Conservation (phyloP, 2,329 filamentous ascomycete species). For the Hypocrella siamensis region DNA sequence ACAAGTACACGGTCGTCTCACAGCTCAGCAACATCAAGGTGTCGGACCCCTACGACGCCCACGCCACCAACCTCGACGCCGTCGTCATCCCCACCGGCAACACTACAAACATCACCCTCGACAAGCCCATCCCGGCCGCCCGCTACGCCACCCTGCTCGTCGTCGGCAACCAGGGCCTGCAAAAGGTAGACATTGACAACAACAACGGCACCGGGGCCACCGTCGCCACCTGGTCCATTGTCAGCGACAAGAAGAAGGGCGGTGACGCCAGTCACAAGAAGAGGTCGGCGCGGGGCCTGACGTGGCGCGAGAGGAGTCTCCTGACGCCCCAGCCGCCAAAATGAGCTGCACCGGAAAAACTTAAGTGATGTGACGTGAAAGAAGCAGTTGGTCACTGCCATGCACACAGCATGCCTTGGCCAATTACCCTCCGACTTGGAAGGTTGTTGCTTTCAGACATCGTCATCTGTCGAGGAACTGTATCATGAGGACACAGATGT, state of each 20-base stretch:
- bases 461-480: no score
- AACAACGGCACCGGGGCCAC: constrained; percentile 8
- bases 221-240: constrained; percentile 8
- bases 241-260: constrained; percentile 2
- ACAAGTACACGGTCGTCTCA: constrained; percentile 3
- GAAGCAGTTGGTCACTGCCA: no score
- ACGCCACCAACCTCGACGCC: constrained; percentile 1
- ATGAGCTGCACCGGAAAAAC: no score
- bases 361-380: no score
- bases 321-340: no score
- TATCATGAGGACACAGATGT: no score
- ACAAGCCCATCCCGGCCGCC: constrained; percentile 2
- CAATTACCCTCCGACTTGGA: no score
- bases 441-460: no score
- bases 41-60: constrained; percentile 5
- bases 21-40: constrained; percentile 3
- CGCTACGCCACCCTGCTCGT: constrained; percentile 8
- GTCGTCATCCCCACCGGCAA: constrained; percentile 7
- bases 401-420: no score
- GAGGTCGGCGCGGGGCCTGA: neutral
- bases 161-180: constrained; percentile 7
- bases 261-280: neutral
- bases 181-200: constrained; percentile 1
- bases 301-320: neutral
- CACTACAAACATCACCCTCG: constrained; percentile 7